These are phyloP conservation scores for Cucurbitaria berberidis DNA, from an alignment of 2,329 filamentous ascomycete species.

Conservation along the genomic window DNA sequence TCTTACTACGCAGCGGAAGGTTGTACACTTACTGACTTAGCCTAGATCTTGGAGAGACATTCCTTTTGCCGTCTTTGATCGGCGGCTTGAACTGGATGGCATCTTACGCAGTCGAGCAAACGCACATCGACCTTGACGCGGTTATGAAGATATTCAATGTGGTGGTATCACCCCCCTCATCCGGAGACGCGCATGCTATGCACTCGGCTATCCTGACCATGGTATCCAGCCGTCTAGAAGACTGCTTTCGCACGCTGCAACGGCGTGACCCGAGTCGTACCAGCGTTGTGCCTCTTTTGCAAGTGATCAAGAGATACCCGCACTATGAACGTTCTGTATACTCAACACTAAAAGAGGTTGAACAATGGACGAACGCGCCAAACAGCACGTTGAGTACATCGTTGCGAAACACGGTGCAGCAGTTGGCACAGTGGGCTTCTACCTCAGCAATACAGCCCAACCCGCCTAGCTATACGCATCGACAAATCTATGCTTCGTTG, in stretches of 20 bases:
- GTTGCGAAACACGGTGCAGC: slow-evolving; percentile 66
- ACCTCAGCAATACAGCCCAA: slow-evolving; percentile 57
- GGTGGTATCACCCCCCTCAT: slow-evolving; percentile 72
- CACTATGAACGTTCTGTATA: slow-evolving; percentile 66
- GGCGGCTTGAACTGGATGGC: slow-evolving; percentile 75
- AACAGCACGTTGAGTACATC: slow-evolving; percentile 63
- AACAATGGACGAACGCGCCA: slow-evolving; percentile 67
- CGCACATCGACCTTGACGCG: slow-evolving; percentile 67
- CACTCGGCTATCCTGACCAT: slow-evolving; percentile 74
- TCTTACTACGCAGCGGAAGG: neutral
- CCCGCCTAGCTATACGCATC: slow-evolving; percentile 73
- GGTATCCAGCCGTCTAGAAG: slow-evolving; percentile 71
- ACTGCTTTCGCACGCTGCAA: slow-evolving; percentile 70
- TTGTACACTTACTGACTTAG: slow-evolving; percentile 6
- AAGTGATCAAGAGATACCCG: slow-evolving; percentile 66
- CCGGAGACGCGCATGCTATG: slow-evolving; percentile 74
- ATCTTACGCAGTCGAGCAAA: slow-evolving; percentile 71
- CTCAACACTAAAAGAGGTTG: slow-evolving; percentile 70
- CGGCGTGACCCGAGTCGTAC: slow-evolving; percentile 70
- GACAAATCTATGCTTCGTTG: slow-evolving; percentile 67
- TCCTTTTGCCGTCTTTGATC: slow-evolving; percentile 78
- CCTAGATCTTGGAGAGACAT: slow-evolving; percentile 76
- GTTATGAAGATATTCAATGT: slow-evolving; percentile 76
- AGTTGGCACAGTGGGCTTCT: slow-evolving; percentile 70
- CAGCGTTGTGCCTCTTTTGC: slow-evolving; percentile 72